Conservation (phyloP, 257 asterid genomes). For the Nicotiana benthamiana region DNA sequence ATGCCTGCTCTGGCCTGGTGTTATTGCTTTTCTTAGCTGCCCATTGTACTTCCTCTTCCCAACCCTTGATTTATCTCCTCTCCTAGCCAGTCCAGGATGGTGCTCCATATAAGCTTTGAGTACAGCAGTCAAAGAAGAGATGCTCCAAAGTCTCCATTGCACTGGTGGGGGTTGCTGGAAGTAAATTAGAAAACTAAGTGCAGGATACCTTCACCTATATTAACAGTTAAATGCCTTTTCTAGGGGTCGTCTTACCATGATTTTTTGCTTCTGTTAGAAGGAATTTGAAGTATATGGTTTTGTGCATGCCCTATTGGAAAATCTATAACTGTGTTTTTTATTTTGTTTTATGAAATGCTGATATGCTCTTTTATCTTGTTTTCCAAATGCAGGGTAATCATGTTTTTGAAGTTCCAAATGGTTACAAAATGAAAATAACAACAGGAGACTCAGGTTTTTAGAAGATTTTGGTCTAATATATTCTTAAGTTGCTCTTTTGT, state of each 20-base stretch:
- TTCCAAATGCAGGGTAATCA: slow-evolving; percentile 65
- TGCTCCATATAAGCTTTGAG: no score
- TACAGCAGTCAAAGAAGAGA: no score
- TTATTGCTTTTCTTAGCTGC: no score
- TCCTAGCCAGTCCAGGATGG: no score
- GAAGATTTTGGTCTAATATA: slow-evolving; percentile 1
- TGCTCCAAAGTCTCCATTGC: no score
- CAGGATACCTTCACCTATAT: not conserved
- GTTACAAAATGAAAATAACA: slow-evolving; percentile 66
- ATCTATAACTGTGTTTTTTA: not conserved
- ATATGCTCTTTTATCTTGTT: not conserved
- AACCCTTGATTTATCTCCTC: no score
- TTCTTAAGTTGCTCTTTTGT: not conserved
- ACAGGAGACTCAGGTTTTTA: slow-evolving; percentile 64
- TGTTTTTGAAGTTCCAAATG: slow-evolving; percentile 88
- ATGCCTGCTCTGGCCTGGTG: no score
- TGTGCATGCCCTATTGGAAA: not conserved
- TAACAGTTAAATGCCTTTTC: not conserved
- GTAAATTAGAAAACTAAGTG: slow-evolving; percentile 1
- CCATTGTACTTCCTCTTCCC: no score
- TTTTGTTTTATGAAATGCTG: not conserved
- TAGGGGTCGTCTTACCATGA: not conserved
- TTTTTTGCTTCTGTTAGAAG: not conserved
- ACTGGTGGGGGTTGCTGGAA: not conserved
- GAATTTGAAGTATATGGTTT: slow-evolving; percentile 3